Percentiles rank a stretch among this genome's conserved stretches.
phyloP scores from a whole-genome alignment of 2,329 filamentous ascomycete species.

The Fusarium sp. region DNA sequence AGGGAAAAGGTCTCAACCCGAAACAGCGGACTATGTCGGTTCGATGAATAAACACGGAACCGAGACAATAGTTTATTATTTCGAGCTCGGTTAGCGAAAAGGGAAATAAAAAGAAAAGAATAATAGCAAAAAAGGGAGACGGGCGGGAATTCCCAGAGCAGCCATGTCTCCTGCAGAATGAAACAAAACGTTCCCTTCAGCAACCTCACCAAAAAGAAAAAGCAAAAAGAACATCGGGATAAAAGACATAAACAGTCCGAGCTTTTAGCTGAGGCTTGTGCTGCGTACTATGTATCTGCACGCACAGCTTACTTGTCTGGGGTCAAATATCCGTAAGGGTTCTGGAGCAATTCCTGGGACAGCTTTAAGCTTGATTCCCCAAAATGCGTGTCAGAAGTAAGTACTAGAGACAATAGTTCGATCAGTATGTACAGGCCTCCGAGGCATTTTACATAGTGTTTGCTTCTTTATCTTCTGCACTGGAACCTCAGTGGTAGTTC shows the following conservation, averaged over 20 bases:
- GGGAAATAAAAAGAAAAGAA: slow-evolving; percentile 7
- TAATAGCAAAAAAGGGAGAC: slow-evolving; percentile 10
- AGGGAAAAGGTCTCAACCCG: slow-evolving; percentile 27
- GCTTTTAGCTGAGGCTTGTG: slow-evolving; percentile 29
- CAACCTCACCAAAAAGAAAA: slow-evolving; percentile 13
- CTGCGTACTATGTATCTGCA: slow-evolving; percentile 11
- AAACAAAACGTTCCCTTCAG: slow-evolving; percentile 35
- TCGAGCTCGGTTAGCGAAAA: neutral
- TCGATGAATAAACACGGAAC: slow-evolving; percentile 7
- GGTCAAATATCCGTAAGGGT: slow-evolving; percentile 16
- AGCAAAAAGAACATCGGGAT: slow-evolving; percentile 12
- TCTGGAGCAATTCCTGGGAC: neutral
- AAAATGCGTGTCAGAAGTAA: neutral
- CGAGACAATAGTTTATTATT: slow-evolving; percentile 12
- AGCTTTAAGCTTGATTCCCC: neutral
- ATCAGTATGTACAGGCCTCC: neutral
- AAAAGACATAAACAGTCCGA: slow-evolving; percentile 16
- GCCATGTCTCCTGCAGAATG: slow-evolving; percentile 23
- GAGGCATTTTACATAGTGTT: neutral
- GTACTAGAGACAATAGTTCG: neutral
- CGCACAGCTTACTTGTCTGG: slow-evolving; percentile 8
- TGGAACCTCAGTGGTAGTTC: neutral
- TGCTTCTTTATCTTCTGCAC: neutral
- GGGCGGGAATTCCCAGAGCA: slow-evolving; percentile 23
- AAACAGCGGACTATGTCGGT: slow-evolving; percentile 20